phyloP scores from a whole-genome alignment of 2,329 filamentous ascomycete species.

The Paracamarosporium sp. region DNA sequence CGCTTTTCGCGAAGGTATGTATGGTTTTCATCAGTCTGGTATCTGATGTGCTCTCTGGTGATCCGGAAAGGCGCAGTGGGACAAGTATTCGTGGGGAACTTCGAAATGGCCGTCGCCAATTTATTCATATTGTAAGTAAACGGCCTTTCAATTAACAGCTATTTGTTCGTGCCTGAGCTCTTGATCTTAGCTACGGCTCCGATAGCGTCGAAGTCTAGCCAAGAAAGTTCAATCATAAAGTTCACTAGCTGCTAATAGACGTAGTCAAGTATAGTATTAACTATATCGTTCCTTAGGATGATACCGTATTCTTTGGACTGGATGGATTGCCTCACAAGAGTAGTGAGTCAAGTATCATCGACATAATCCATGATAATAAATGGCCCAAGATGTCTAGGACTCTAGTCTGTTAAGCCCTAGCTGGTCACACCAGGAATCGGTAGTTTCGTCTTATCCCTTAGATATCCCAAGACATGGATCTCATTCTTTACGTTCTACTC shows the following conservation, averaged over 20 bases:
- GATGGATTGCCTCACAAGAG: slow-evolving; percentile 23
- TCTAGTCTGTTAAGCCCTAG: slow-evolving; percentile 27
- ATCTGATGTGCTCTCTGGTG: too few relatives aligned
- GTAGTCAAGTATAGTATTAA: slow-evolving; percentile 22
- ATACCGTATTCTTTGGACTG: slow-evolving; percentile 23
- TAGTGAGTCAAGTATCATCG: slow-evolving; percentile 21
- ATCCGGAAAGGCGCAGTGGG: slow-evolving; percentile 36
- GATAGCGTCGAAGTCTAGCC: slow-evolving; percentile 18
- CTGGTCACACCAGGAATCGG: slow-evolving; percentile 21
- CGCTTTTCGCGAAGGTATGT: too few relatives aligned
- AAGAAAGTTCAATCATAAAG: slow-evolving; percentile 21
- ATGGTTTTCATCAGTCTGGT: too few relatives aligned
- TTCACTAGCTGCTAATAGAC: slow-evolving; percentile 26
- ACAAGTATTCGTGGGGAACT: slow-evolving; percentile 38
- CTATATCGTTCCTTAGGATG: slow-evolving; percentile 17
- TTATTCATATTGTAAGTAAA: slow-evolving; percentile 32
- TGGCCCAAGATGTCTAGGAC: slow-evolving; percentile 28
- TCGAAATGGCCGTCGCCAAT: slow-evolving; percentile 29
- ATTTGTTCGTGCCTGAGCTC: slow-evolving; percentile 26
- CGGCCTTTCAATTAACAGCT: slow-evolving; percentile 34
- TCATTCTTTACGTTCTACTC: slow-evolving; percentile 27
- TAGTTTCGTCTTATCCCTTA: slow-evolving; percentile 23
- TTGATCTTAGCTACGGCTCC: slow-evolving; percentile 45
- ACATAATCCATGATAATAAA: slow-evolving; percentile 35
- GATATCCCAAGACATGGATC: slow-evolving; percentile 21